Evolutionary conservation across 83 land plant genomes (phyloP).

Genomic region (Isoetes engelmannii): DNA sequence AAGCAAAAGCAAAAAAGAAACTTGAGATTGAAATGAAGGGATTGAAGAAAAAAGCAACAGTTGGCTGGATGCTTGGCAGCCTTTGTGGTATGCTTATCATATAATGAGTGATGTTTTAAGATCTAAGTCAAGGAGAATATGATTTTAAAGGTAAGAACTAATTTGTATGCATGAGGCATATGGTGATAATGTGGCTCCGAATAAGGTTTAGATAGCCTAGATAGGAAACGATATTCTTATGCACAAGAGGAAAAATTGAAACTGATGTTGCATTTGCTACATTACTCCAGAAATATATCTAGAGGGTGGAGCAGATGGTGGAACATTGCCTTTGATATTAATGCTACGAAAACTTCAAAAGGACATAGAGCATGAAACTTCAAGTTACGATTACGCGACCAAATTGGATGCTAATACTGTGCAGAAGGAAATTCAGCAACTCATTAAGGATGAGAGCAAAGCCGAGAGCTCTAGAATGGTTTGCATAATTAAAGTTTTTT

Average conservation of each 20-base stretch:
- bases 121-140: neutral
- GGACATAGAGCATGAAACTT: conserved; percentile 5
- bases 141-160: neutral
- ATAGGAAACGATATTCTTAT: neutral
- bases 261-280: neutral
- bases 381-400: neutral
- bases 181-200: too few species aligned
- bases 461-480: neutral
- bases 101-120: too few species aligned
- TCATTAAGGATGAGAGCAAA: conserved; percentile 3
- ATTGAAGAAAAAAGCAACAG: conserved; percentile 12
- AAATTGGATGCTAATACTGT: neutral
- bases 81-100: conserved; percentile 5
- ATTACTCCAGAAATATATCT: conserved; percentile 2
- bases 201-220: too few species aligned
- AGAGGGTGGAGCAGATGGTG: conserved; percentile 11
- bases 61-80: conserved; percentile 17
- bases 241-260: neutral
- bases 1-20: conserved; percentile 6
- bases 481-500: neutral
- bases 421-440: neutral
- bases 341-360: conserved; percentile 8
- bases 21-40: conserved; percentile 5
- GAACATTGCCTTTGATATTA: conserved; percentile 7
- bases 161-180: neutral